Base-by-base conservation (phyloP, 495 filamentous ascomycete genomes). In the Hyaloscypha variabilis region DNA sequence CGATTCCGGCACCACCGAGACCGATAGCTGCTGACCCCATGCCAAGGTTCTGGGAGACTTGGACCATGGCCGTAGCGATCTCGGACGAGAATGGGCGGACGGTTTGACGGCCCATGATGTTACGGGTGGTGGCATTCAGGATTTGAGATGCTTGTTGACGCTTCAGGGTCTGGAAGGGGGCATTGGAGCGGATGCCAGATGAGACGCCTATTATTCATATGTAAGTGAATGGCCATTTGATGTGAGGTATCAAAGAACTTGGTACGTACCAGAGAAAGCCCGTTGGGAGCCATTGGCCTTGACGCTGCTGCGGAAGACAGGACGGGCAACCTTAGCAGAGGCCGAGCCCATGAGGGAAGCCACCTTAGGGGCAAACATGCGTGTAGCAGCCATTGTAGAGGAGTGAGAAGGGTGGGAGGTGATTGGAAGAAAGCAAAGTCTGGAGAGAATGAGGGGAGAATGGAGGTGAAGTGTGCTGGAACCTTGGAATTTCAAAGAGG, bases 1-100 rank as follows among this genome's bases (percentile, higher is more conserved):
- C 91, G 82, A 92, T 89, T 92, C 90, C 91, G 77, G 91, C 91
- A 87, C 91, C 91, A 77, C 88, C 90, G 72, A 95, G 89, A 88
- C 91, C 91, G 77, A 95, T 91, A 81, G 91, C 90, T 65, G 91
- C 91, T 64, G 87, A 84, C 81, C 91, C 91, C 84, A 92, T 91
- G 84, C 91, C 91, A 71, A 91, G 78, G 86, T 92, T 93, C 85
- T 92, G 88, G 78, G 90, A 92, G 79, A 91, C 89, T 82, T 90
- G 87, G 73, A 93, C 89, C 87, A 94, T 89, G 83, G 90, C 90
- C 78, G 86, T 78, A 80, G 89, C 89, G 81, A 92, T 88, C 85
- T 92, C 89, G 75, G 88, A 91, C 68, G 87, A 90, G 88, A 90
- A 92, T 72, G 87, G 83, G 74, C 88, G 88, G 79, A 84, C 83